Percentiles rank a stretch among this genome's conserved stretches.
These are phyloP conservation scores for Glycine soja DNA, from an alignment of 306 rosid species.

Conservation along the genomic window DNA sequence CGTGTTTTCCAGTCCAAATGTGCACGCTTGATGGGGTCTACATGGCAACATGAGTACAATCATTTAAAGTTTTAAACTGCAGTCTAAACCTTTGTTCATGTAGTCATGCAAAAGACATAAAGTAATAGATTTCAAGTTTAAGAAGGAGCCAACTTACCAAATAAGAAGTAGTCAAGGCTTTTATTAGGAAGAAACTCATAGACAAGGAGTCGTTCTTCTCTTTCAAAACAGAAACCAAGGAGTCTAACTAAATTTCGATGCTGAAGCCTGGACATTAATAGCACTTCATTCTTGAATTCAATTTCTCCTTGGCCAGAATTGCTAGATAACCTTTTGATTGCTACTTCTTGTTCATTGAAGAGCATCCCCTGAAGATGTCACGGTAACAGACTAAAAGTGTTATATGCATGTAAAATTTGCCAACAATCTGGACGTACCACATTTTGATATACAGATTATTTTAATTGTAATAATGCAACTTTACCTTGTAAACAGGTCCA, in stretches of 20 bases:
- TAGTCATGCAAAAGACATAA: not conserved
- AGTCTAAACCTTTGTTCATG: not conserved
- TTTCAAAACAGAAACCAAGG: constrained; percentile 59
- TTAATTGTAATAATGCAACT: not conserved
- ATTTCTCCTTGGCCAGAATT: constrained; percentile 56
- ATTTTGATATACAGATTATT: not conserved
- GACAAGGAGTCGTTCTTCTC: constrained; percentile 58
- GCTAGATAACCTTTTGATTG: constrained; percentile 55
- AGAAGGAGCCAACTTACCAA: constrained; percentile 44
- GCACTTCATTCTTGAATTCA: constrained; percentile 67
- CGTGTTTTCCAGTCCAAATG: constrained; percentile 50
- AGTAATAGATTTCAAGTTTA: not conserved
- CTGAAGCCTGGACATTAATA: constrained; percentile 54
- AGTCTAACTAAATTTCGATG: constrained; percentile 66
- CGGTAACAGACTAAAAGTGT: not conserved
- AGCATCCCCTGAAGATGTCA: constrained; percentile 51
- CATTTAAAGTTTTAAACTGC: too few species aligned
- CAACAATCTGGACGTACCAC: not conserved
- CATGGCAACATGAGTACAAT: not conserved
- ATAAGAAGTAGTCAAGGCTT: constrained; percentile 60
- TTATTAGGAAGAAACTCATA: constrained; percentile 61
- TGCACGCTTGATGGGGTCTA: constrained; percentile 44
- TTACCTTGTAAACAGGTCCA: constrained; percentile 69
- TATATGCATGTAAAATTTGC: not conserved
- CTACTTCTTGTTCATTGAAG: constrained; percentile 46